Evolutionary conservation across 129 eudicot species (phyloP).

Genomic region (Helianthus tuberosus): DNA sequence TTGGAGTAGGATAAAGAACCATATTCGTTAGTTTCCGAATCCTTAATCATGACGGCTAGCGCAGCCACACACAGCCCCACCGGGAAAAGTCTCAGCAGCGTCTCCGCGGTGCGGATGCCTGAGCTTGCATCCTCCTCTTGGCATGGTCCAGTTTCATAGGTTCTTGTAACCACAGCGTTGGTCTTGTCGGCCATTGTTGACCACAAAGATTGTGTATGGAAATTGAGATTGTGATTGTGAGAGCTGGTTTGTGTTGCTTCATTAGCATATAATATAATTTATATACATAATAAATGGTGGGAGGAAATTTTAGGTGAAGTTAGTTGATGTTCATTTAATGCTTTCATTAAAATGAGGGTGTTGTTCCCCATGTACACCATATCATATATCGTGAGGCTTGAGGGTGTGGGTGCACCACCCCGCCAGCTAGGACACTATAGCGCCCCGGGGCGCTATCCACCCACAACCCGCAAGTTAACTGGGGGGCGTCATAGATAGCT

Average conservation of each 20-base stretch:
- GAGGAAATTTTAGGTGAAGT: constrained; percentile 29
- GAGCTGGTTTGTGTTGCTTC: constrained; percentile 5
- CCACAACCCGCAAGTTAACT: too few species aligned
- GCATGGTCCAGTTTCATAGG: constrained; percentile 3
- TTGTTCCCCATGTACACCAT: constrained; percentile 3
- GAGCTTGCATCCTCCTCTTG: constrained; percentile 42
- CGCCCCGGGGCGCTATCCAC: too few species aligned
- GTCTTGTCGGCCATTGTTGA: constrained; percentile 43
- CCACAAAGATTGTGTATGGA: not conserved
- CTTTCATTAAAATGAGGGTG: constrained; percentile 25
- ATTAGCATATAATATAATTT: constrained; percentile 10
- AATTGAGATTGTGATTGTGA: constrained; percentile 21
- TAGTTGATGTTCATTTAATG: constrained; percentile 39
- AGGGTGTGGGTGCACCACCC: too few species aligned
- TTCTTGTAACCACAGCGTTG: constrained; percentile 4
- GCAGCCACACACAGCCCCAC: constrained; percentile 72
- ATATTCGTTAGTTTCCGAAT: constrained; percentile 67
- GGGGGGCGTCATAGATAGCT: too few species aligned
- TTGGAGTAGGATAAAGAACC: constrained; percentile 82
- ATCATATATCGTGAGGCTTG: not conserved
- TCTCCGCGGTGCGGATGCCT: constrained; percentile 63
- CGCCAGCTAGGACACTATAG: too few species aligned
- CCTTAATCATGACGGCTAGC: constrained; percentile 73
- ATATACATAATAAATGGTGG: constrained; percentile 36
- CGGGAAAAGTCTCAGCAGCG: constrained; percentile 73